Evolutionary conservation across 2,329 filamentous ascomycete genomes (phyloP).

Genomic region (Scedosporium minutisporum): DNA sequence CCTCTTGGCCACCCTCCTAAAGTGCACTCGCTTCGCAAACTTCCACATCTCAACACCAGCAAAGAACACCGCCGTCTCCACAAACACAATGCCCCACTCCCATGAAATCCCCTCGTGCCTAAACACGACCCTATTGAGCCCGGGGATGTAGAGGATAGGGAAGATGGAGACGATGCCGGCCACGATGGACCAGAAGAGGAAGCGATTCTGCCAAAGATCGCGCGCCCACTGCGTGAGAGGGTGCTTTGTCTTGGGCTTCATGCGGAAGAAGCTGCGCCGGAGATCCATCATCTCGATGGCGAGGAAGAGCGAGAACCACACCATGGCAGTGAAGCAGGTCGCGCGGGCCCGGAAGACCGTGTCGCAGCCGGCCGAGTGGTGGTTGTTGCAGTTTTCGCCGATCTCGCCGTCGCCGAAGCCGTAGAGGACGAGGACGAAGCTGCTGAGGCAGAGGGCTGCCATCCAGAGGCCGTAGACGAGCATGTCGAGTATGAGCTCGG

Average conservation of each 20-base stretch:
- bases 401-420: conserved; percentile 44
- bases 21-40: conserved; percentile 50
- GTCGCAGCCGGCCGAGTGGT: conserved; percentile 40
- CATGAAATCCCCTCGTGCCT: conserved; percentile 55
- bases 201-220: conserved; percentile 46
- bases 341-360: conserved; percentile 55
- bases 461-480: conserved; percentile 56
- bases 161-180: conserved; percentile 47
- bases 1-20: conserved; percentile 23
- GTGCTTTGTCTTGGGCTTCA: conserved; percentile 37
- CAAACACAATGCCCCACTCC: conserved; percentile 62
- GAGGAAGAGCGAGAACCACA: conserved; percentile 59
- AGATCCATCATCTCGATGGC: conserved; percentile 61
- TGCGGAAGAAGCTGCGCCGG: conserved; percentile 55
- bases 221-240: conserved; percentile 45
- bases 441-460: conserved; percentile 46
- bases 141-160: conserved; percentile 58
- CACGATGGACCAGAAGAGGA: conserved; percentile 39
- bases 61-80: conserved; percentile 53
- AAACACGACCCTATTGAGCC: conserved; percentile 55
- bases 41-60: conserved; percentile 57
- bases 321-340: conserved; percentile 56
- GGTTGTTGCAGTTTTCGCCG: conserved; percentile 47
- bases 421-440: conserved; percentile 52
- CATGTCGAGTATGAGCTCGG: conserved; percentile 54